A percentile compares a stretch with the other conserved stretches of the same genome.
Conservation (phyloP, 805 yeast genomes). For the Yamadazyma kitorensis region DNA sequence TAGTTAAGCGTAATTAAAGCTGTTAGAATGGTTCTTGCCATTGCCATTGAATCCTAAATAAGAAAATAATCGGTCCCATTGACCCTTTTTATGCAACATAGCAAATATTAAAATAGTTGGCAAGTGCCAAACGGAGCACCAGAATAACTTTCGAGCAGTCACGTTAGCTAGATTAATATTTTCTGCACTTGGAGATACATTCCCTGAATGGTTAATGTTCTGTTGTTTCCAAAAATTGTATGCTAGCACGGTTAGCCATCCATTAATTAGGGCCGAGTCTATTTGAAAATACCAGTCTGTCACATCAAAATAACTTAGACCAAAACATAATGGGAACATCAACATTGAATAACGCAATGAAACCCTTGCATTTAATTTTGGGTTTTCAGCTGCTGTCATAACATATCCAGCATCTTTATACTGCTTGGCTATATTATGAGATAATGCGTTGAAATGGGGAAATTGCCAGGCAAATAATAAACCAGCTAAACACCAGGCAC, state of each 20-base stretch:
- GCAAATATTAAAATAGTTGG: conserved; percentile 89
- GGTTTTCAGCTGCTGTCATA: conserved; percentile 95
- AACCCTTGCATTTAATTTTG: conserved; percentile 88
- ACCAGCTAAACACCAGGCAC: conserved; percentile 92
- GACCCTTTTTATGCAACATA: conserved; percentile 91
- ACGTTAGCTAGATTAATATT: conserved; percentile 59
- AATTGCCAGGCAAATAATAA: conserved; percentile 96
- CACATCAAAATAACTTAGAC: conserved; percentile 70
- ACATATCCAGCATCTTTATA: conserved; percentile 92
- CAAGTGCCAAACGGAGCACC: conserved; percentile 93
- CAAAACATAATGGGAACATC: conserved; percentile 92
- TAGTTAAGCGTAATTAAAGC: conserved; percentile 1
- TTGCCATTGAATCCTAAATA: conserved; percentile 20
- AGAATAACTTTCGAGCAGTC: conserved; percentile 81
- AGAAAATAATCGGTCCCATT: conserved; percentile 68
- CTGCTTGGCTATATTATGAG: conserved; percentile 84
- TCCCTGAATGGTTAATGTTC: conserved; percentile 49
- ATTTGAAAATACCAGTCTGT: conserved; percentile 77
- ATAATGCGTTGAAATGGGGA: conserved; percentile 92
- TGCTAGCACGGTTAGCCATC: conserved; percentile 81
- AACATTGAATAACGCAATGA: conserved; percentile 85
- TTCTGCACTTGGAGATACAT: conserved; percentile 45
- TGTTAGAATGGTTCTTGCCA: neutral
- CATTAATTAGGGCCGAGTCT: conserved; percentile 82
- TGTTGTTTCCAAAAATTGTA: conserved; percentile 86